Evolutionary conservation across 345 rosid genomes (phyloP).

Genomic region (Eucalyptus grandis): DNA sequence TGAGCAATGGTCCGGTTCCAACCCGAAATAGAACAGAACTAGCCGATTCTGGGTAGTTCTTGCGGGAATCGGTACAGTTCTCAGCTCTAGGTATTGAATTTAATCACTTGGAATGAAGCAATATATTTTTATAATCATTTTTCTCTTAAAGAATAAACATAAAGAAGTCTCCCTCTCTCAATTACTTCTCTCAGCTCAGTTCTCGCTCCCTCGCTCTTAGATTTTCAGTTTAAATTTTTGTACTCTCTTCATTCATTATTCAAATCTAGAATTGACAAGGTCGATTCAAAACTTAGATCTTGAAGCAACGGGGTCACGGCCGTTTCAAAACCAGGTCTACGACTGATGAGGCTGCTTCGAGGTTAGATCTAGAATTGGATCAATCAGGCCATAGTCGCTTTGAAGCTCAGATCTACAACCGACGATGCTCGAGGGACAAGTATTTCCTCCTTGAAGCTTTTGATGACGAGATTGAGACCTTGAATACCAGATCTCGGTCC

Average conservation of each 20-base stretch:
- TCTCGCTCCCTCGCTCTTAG: not conserved
- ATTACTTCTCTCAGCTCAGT: not conserved
- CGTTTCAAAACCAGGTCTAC: not conserved
- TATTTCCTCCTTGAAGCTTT: not conserved
- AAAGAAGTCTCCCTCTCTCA: not conserved
- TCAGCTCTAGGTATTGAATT: fast-evolving
- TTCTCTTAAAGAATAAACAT: too few relatives aligned
- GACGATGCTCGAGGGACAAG: not conserved
- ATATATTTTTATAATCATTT: too few relatives aligned
- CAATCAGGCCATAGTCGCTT: not conserved
- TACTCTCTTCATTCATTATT: not conserved
- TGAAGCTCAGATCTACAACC: not conserved
- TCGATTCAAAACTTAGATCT: not conserved
- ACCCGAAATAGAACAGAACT: too few relatives aligned
- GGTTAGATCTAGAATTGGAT: not conserved
- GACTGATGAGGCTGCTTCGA: not conserved
- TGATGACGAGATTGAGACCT: not conserved
- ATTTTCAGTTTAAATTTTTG: not conserved
- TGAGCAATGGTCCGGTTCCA: not conserved
- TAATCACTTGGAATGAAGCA: too few relatives aligned
- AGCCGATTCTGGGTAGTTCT: fast-evolving
- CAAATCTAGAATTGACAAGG: not conserved
- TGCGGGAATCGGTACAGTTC: fast-evolving
- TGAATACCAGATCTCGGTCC: not conserved
- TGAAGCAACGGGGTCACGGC: not conserved